Conservation (phyloP, 78 protist genomes). For the Dictyostelium purpureum region DNA sequence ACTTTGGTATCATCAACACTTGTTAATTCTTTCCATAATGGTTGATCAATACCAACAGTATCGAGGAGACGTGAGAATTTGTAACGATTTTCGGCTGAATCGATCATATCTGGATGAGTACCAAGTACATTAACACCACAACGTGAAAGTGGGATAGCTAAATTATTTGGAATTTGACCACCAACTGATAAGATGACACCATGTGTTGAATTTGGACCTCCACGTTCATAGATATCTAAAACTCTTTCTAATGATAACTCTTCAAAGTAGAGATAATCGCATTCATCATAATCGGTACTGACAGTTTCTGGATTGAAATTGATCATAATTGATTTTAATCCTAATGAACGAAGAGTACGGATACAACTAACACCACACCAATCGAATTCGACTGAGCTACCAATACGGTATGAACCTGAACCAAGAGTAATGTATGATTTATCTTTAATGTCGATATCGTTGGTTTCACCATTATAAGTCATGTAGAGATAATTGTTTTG, state of each 20-base stretch:
- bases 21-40: slow-evolving; percentile 92
- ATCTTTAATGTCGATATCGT: slow-evolving; percentile 87
- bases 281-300: slow-evolving; percentile 98
- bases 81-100: slow-evolving; percentile 97
- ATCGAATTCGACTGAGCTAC: slow-evolving; percentile 90
- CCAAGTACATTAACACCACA: slow-evolving; percentile 89
- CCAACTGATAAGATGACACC: slow-evolving; percentile 91
- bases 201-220: slow-evolving; percentile 66
- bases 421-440: slow-evolving; percentile 89
- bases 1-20: slow-evolving; percentile 84
- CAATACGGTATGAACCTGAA: slow-evolving; percentile 97
- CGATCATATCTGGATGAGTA: slow-evolving; percentile 95
- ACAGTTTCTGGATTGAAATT: slow-evolving; percentile 99
- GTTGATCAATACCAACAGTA: slow-evolving; percentile 95
- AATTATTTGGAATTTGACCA: slow-evolving; percentile 97
- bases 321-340: slow-evolving; percentile 94
- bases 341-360: slow-evolving; percentile 90
- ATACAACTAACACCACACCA: slow-evolving; percentile 91
- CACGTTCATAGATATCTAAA: slow-evolving; percentile 71
- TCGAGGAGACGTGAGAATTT: slow-evolving; percentile 96
- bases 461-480: slow-evolving; percentile 92
- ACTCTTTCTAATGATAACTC: slow-evolving; percentile 96
- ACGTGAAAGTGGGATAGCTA: slow-evolving; percentile 87
- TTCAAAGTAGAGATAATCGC: slow-evolving; percentile 93
- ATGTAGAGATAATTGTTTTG: slow-evolving; percentile 96